A percentile compares a stretch with the other conserved stretches of the same genome.
These are phyloP conservation scores for Cyclotella cryptica DNA, from an alignment of 108 stramenopile genomes.

Conservation along the genomic window DNA sequence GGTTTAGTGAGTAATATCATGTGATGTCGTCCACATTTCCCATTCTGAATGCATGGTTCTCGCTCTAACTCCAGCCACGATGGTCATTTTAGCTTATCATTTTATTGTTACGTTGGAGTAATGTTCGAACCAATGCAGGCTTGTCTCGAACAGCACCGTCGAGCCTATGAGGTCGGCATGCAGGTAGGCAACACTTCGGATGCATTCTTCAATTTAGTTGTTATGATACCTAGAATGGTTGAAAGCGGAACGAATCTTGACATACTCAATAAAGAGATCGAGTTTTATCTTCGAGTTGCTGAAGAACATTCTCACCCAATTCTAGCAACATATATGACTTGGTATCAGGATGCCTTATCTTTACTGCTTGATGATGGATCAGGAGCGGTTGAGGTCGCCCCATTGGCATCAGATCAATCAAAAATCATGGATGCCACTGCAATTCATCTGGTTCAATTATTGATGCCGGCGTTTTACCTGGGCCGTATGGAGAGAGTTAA, in stretches of 20 bases:
- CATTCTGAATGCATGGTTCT: too few relatives aligned
- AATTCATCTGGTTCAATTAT: not conserved
- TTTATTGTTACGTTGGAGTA: conserved; percentile 18
- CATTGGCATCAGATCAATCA: not conserved
- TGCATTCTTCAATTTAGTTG: conserved; percentile 25
- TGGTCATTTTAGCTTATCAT: not conserved
- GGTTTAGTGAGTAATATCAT: conserved; percentile 11
- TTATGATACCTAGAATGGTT: conserved; percentile 19
- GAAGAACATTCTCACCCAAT: not conserved
- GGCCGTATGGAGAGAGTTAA: conserved; percentile 11
- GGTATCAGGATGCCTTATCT: conserved; percentile 7
- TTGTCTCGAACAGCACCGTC: conserved; percentile 20
- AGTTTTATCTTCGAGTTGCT: conserved; percentile 23
- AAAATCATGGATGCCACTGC: not conserved
- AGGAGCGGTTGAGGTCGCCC: not conserved
- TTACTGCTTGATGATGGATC: not conserved
- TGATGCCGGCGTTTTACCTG: not conserved
- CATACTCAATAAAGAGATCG: conserved; percentile 20
- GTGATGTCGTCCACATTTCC: too few relatives aligned
- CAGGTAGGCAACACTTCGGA: conserved; percentile 19
- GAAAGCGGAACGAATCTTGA: conserved; percentile 24
- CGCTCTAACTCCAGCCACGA: not conserved
- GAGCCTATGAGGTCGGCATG: conserved; percentile 37
- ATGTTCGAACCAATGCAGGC: conserved; percentile 30
- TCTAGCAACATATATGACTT: not conserved